These are phyloP conservation scores for Sphagnum contortum DNA, from an alignment of 225 moss, liverwort and hornwort genomes.

Conservation along the genomic window DNA sequence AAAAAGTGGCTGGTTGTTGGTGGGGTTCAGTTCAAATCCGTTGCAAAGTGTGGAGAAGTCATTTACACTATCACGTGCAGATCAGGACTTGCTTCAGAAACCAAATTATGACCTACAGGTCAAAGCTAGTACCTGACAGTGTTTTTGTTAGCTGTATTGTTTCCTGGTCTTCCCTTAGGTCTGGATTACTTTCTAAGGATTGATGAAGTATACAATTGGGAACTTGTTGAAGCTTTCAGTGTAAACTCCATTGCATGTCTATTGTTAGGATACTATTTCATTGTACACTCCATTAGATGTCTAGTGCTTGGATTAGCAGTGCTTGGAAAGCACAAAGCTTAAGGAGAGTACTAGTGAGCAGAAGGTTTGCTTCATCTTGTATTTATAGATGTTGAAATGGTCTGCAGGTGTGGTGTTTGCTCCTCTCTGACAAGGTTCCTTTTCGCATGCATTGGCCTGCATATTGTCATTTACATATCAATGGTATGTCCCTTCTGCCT, in stretches of 20 bases:
- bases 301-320: too few relatives aligned
- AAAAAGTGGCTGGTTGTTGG: not conserved
- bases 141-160: not conserved
- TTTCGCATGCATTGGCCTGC: conserved; percentile 98
- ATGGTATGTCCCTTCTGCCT: conserved; percentile 37
- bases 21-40: conserved; percentile 17
- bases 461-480: conserved; percentile 72
- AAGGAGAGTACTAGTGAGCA: too few relatives aligned
- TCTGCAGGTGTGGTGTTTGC: conserved; percentile 93
- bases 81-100: conserved; percentile 47
- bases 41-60: conserved; percentile 49
- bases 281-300: too few relatives aligned
- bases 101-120: conserved; percentile 51
- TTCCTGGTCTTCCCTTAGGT: too few relatives aligned
- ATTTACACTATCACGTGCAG: conserved; percentile 31
- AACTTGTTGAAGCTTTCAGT: too few relatives aligned
- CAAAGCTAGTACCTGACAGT: too few relatives aligned
- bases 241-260: too few relatives aligned
- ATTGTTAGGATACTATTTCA: too few relatives aligned
- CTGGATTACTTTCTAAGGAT: too few relatives aligned
- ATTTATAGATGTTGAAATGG: too few relatives aligned
- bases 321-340: too few relatives aligned
- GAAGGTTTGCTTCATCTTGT: not conserved
- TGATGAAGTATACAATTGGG: too few relatives aligned
- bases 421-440: conserved; percentile 90